Base-by-base conservation (phyloP, 768 basidiomycete species). In the Mycena indigotica region DNA sequence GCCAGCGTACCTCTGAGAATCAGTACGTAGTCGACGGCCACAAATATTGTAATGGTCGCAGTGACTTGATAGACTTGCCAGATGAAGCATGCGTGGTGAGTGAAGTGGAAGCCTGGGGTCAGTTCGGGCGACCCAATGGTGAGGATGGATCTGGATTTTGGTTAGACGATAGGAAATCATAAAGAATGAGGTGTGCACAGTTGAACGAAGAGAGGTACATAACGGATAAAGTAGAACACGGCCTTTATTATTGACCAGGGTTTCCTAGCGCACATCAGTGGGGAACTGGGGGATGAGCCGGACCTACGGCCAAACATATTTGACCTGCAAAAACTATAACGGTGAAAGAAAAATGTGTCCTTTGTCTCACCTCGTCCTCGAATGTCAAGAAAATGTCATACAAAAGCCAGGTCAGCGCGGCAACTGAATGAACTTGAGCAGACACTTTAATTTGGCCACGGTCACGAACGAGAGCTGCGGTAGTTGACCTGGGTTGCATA, bases 51-150 rank as follows among this genome's bases (percentile, higher is more conserved):
- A 6, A 70, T 56, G 15, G 72, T 65, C 8, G 72, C 72, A 6
- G 72, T 66, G 17, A 70, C 77, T 66, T 77, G 77, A 52, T 73
- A 78, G n/a, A 77, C 66, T 58, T 77, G 70, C 77, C 77, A 80
- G 52, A 77, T 73, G 63, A 70, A 80, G 61, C 78, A 80, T 38
- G 70, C 76, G 53, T 74, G 73, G 5, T 56, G 53, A 2, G 76
- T 73, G 58, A 77, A 78, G 38, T 71, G 66, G 32, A 77, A 72
- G 3, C 55, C 61, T 3, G 75, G 70, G 15, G 73, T 71, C 24
- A 76, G 55, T 50, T 74, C 72, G 23, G 75, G 69, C 3, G 56
- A 57, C 23, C 72, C 74, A 40, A 75, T 69, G 50, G 73, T 62
- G 23, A 74, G 63, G 40, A 72, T 70, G 4, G 74, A 72, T 50